A percentile compares a stretch with the other conserved stretches of the same genome.
phyloP scores from a whole-genome alignment of 257 asterid genomes.

The Salvia miltiorrhiza region DNA sequence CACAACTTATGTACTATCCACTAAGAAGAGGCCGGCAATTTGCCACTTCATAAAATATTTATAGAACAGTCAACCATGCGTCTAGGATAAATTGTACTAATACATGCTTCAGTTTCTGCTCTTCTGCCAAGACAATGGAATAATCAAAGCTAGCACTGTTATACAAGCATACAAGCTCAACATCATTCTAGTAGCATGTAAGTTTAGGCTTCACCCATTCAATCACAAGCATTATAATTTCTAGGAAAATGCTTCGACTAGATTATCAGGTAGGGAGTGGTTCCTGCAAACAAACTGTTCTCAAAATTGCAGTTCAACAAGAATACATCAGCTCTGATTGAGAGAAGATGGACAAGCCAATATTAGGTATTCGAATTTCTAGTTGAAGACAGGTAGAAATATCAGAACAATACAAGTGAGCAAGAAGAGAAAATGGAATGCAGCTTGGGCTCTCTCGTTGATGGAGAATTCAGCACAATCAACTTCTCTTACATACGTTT shows the following conservation, averaged over 20 bases:
- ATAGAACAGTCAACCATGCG: conserved; percentile 11
- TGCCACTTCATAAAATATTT: conserved; percentile 17
- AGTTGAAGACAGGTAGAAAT: not conserved
- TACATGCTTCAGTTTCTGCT: conserved; percentile 1
- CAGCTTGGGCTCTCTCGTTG: not conserved
- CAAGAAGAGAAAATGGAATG: not conserved
- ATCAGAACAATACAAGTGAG: not conserved
- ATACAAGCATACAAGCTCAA: not conserved
- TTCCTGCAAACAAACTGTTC: not conserved
- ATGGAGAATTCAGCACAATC: not conserved
- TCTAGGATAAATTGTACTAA: conserved; percentile 10
- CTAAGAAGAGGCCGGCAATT: conserved; percentile 21
- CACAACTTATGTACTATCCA: conserved; percentile 23
- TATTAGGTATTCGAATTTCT: not conserved
- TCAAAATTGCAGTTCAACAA: not conserved
- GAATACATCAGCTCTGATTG: not conserved
- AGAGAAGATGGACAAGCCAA: not conserved
- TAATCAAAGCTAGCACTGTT: not conserved
- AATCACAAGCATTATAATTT: not conserved
- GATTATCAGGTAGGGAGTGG: not conserved
- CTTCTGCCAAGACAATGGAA: conserved; percentile 12
- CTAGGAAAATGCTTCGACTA: not conserved
- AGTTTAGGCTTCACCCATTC: not conserved
- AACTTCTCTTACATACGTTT: conserved; percentile 2
- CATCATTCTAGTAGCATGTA: not conserved